Evolutionary conservation across 2,329 filamentous ascomycete species (phyloP).

Genomic region (Lasiodiplodia hormozganensis): DNA sequence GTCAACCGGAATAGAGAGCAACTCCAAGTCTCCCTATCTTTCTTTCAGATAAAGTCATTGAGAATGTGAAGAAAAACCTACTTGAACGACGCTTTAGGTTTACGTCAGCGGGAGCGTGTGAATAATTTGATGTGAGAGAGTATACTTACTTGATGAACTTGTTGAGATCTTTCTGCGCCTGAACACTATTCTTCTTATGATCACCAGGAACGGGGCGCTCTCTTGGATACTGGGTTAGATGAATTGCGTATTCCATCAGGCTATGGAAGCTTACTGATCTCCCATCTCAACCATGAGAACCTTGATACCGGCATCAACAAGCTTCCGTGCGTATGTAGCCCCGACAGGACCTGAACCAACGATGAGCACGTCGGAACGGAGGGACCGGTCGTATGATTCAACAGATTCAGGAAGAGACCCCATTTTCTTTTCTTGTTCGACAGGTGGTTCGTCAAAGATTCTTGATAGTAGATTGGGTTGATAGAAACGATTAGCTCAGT

Average conservation of each 20-base stretch:
- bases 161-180: conserved; percentile 35
- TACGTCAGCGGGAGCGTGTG: not conserved
- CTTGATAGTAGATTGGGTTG: too few relatives aligned
- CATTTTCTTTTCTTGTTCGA: too few relatives aligned
- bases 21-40: not conserved
- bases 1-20: not conserved
- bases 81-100: not conserved
- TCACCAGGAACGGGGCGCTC: conserved; percentile 33
- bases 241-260: not conserved
- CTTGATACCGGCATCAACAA: not conserved
- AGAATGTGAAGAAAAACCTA: not conserved
- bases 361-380: not conserved
- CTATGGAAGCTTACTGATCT: not conserved
- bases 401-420: too few relatives aligned
- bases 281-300: conserved; percentile 9
- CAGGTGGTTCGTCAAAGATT: too few relatives aligned
- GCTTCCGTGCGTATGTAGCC: not conserved
- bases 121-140: not conserved
- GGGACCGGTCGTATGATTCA: too few relatives aligned
- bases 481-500: too few relatives aligned
- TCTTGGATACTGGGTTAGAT: not conserved
- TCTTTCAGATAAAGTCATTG: not conserved
- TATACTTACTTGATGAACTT: conserved; percentile 29
- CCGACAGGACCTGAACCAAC: not conserved
- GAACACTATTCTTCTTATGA: conserved; percentile 37